Base-by-base conservation (phyloP, 2,329 filamentous ascomycete genomes). In the Pseudogymnoascus verrucosus region DNA sequence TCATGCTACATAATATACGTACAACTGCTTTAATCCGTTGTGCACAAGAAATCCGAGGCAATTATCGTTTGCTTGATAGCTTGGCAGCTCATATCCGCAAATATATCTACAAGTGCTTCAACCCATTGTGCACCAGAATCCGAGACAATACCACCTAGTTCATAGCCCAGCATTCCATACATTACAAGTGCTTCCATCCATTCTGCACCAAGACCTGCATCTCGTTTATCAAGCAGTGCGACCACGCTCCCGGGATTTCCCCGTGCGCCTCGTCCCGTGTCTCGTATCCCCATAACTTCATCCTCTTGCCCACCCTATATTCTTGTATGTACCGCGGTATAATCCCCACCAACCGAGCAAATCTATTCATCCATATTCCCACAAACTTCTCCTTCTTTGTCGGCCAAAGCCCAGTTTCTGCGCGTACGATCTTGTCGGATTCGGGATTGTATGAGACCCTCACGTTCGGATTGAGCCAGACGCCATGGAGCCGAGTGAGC, bases 401-500 rank as follows among this genome's bases (percentile, higher is more conserved):
- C 2, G 68, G 66, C 70, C 70, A 72, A 19, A 23, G 21, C 37
- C 71, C 69, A 4, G 66, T 66, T 54, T 62, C 21, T 0, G 76
- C 74, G 59, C 82, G 79, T 3, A 83, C 80, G 14, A 75, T 73
- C 10, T 77, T 72, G 70, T 87, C 88, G 1, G 84, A 83, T 0
- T 73, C 65, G 2, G 74, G 72, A 66, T 78, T 84, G 71, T 90
- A 91, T 1, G 81, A 86, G 4, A 91, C 88, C 7, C 87, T 79
- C 10, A 91, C 88, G 11, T 81, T 80, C 1, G 88, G 87, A 71
- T 91, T 91, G 40, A 91, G 71, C 72, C 80, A 91, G 5, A 90
- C 84, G 60, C 88, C 85, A 63, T 77, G 68, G 47, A 68, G 62
- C 16, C 10, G 51, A 26, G 36, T 61, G 10, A 63, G 28, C n/a